Evolutionary conservation across 2,329 filamentous ascomycete genomes (phyloP), one percentile per base, ranked within the genome.

Genomic region (Periconia sp.): DNA sequence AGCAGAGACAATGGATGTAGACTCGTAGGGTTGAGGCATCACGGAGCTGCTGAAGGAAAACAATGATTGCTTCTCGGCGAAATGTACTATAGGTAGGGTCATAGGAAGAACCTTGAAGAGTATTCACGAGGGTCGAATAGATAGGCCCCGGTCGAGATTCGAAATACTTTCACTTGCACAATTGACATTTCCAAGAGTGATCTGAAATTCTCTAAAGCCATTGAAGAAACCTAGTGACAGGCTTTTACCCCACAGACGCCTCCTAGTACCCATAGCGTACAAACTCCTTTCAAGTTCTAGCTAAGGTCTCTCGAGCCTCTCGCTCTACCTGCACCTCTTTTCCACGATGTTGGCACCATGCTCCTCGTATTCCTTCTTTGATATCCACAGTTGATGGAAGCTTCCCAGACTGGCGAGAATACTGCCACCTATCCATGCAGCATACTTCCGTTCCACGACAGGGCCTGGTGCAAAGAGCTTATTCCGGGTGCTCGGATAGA

Each of bases 361-460:
- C 78, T 99, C 95, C 53, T 96, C 91, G 62, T 96, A 97, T 76
- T 99, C 94, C 78, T 96, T 95, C 72, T 85, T 89, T 17, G 87
- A 92, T 59, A 99, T 95, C 94, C 94, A 99, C 88, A 99, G 92
- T 77, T 99, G 94, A 75, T 99, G 94, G 74, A 99, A 99, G 11
- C 92, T 96, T 8, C 95, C 95, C 73, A 99, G 72, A 71, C 92
- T 96, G 5, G 89, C 92, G 56, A 99, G 77, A 59, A 99, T 96
- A 72, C 91, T 96, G 32, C 94, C 94, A 33, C 95, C 94, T 56
- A 99, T 91, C 92, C 94, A 99, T 36, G 89, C 86, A 16, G 89
- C 92, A 70, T 95, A 97, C 54, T 91, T 87, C 40, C 95, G 78
- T 78, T 99, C 95, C 25, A 87, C 88, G 1, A 88, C 88, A 59